These are phyloP conservation scores for Colletotrichum graminicola DNA, from an alignment of 2,329 filamentous ascomycete species.

Conservation along the genomic window DNA sequence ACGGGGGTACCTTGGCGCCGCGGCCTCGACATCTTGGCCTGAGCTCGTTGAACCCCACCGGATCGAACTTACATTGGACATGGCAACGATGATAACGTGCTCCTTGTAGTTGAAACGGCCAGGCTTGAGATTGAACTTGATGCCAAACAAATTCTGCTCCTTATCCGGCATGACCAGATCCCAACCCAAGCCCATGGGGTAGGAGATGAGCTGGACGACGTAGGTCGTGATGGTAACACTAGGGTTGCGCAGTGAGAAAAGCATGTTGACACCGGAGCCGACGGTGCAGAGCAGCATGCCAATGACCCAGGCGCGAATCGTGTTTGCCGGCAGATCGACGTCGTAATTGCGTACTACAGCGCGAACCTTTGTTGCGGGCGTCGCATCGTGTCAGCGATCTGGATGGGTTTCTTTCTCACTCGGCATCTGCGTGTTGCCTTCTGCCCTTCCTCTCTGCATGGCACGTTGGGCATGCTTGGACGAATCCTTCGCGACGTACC, in stretches of 20 bases:
- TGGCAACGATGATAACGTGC: slow-evolving; percentile 71
- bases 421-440: background rate
- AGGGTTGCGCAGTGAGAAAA: slow-evolving; percentile 71
- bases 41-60: background rate
- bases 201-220: slow-evolving; percentile 72
- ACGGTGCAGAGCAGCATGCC: slow-evolving; percentile 71
- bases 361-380: slow-evolving; percentile 62
- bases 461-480: background rate
- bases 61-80: slow-evolving; percentile 68
- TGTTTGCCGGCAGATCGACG: slow-evolving; percentile 73
- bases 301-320: slow-evolving; percentile 73
- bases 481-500: slow-evolving; percentile 53
- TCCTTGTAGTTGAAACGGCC: slow-evolving; percentile 73
- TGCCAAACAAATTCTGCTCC: slow-evolving; percentile 63
- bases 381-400: slow-evolving; percentile 31
- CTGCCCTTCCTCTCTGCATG: background rate
- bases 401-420: background rate
- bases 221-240: slow-evolving; percentile 71
- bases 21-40: slow-evolving; percentile 17
- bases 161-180: slow-evolving; percentile 67
- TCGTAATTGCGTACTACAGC: slow-evolving; percentile 75
- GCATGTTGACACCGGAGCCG: slow-evolving; percentile 71
- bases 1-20: background rate
- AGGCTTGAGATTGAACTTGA: slow-evolving; percentile 68
- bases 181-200: slow-evolving; percentile 68